Conservation (phyloP, 345 rosid genomes). For the Angophora floribunda region DNA sequence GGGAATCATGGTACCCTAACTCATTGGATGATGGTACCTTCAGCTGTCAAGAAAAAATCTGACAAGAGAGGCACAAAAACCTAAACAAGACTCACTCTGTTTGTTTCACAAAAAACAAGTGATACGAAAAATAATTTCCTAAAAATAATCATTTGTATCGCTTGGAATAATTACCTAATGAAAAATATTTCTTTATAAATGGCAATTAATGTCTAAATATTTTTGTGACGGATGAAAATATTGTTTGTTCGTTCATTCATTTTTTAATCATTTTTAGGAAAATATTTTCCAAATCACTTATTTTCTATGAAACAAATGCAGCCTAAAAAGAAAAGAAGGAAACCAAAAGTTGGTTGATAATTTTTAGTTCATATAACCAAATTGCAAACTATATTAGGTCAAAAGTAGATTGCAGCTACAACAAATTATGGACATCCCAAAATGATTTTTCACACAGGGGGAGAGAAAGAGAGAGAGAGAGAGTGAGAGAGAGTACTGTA, state of each 20-base stretch:
- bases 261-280: not conserved
- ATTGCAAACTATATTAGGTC: not conserved
- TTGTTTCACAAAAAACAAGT: not conserved
- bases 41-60: not conserved
- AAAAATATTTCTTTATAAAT: not conserved
- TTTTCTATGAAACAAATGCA: not conserved
- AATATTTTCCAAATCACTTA: too few relatives aligned
- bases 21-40: not conserved
- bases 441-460: not conserved
- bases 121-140: not conserved
- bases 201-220: not conserved
- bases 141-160: too few relatives aligned
- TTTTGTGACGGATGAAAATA: not conserved
- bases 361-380: not conserved
- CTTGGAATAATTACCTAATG: not conserved
- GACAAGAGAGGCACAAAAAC: not conserved
- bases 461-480: not conserved
- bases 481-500: conserved; percentile 22
- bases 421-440: not conserved
- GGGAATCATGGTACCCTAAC: not conserved
- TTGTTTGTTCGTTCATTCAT: not conserved
- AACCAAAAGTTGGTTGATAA: not conserved
- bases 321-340: not conserved
- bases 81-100: not conserved
- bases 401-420: not conserved